Evolutionary conservation across 75 land plant species (phyloP).

Genomic region (Cryptomeria japonica): DNA sequence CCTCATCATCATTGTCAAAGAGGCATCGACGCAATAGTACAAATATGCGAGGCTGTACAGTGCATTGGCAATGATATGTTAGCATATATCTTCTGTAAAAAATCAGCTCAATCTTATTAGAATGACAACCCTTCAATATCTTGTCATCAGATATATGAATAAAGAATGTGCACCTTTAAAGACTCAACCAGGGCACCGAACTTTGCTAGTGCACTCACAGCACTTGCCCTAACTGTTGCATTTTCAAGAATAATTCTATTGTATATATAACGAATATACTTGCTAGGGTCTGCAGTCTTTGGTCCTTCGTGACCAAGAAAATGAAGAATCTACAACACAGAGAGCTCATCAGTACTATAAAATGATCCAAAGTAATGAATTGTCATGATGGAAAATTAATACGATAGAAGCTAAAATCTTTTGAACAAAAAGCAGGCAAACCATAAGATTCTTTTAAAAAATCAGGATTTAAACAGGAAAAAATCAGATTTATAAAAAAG

Average conservation of each 20-base stretch:
- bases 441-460: too few species aligned
- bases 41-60: conserved; percentile 84
- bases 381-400: not conserved
- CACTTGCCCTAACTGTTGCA: conserved; percentile 95
- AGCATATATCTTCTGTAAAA: not conserved
- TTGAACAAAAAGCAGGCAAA: too few species aligned
- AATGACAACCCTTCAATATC: not conserved
- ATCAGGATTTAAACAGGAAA: too few species aligned
- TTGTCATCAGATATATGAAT: not conserved
- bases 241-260: conserved; percentile 96
- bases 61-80: not conserved
- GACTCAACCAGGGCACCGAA: conserved; percentile 85
- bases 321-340: conserved; percentile 71
- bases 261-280: conserved; percentile 95
- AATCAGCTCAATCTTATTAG: not conserved
- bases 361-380: not conserved
- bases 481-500: too few species aligned
- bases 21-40: conserved; percentile 85
- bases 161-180: conserved; percentile 60
- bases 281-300: conserved; percentile 96
- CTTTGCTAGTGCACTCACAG: conserved; percentile 94
- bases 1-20: conserved; percentile 98
- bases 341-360: not conserved
- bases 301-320: conserved; percentile 98
- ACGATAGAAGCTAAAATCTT: too few species aligned